These are phyloP conservation scores for Colletotrichum musicola DNA, from an alignment of 2,329 filamentous ascomycete genomes.

Conservation along the genomic window DNA sequence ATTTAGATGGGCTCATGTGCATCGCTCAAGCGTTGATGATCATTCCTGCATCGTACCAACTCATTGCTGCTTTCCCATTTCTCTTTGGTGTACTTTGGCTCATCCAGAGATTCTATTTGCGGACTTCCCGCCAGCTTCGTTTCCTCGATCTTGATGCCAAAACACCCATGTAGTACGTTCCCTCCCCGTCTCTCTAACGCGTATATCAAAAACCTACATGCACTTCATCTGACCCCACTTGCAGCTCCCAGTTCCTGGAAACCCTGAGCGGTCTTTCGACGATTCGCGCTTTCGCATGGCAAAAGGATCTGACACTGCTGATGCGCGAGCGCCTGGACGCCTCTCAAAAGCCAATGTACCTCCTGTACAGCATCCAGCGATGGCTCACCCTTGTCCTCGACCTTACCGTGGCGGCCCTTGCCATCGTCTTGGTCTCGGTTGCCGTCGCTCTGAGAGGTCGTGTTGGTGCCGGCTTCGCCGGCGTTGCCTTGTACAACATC, in stretches of 20 bases:
- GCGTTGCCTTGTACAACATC: constrained; percentile 45
- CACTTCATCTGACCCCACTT: too few relatives aligned
- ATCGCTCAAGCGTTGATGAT: constrained; percentile 1
- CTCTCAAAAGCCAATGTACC: constrained; percentile 63
- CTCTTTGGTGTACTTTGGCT: constrained; percentile 32
- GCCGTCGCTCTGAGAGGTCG: constrained; percentile 52
- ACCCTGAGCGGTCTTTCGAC: constrained; percentile 60
- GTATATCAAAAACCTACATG: too few relatives aligned
- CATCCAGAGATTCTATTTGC: constrained; percentile 66
- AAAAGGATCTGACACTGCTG: constrained; percentile 50
- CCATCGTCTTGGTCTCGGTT: constrained; percentile 61
- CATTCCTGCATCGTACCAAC: not conserved
- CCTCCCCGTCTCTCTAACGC: constrained; percentile 12
- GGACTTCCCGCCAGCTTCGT: constrained; percentile 66
- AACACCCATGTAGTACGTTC: constrained; percentile 64
- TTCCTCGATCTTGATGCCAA: constrained; percentile 65
- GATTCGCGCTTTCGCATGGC: constrained; percentile 64
- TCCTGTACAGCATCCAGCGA: constrained; percentile 61
- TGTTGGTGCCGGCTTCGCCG: constrained; percentile 48
- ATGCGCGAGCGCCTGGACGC: constrained; percentile 53
- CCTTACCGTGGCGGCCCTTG: constrained; percentile 47
- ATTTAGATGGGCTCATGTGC: constrained; percentile 41
- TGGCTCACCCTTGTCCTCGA: constrained; percentile 63
- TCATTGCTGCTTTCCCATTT: not conserved
- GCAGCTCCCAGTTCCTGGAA: constrained; percentile 47